Conservation (phyloP, 805 yeast species). For the Candida coleopterorum region DNA sequence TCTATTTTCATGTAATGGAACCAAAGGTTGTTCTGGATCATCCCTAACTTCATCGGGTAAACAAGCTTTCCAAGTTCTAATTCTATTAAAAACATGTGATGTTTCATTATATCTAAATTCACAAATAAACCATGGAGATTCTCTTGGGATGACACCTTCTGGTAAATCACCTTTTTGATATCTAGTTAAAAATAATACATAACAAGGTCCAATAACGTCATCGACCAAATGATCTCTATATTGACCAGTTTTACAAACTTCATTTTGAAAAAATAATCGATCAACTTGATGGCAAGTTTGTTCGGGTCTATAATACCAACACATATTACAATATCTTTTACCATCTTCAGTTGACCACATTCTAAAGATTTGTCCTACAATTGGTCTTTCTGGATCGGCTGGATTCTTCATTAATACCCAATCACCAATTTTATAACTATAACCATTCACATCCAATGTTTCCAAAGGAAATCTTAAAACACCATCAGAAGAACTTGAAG, state of each 20-base stretch:
- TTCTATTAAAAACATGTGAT: conserved; percentile 87
- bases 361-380: conserved; percentile 89
- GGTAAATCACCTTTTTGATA: conserved; percentile 94
- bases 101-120: conserved; percentile 91
- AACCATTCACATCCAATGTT: conserved; percentile 64
- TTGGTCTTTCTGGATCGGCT: conserved; percentile 85
- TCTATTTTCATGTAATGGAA: conserved; percentile 63
- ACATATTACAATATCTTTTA: conserved; percentile 82
- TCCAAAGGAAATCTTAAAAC: conserved; percentile 75
- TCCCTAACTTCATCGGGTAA: conserved; percentile 94
- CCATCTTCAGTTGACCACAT: conserved; percentile 89
- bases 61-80: conserved; percentile 98
- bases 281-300: conserved; percentile 95
- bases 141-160: conserved; percentile 51
- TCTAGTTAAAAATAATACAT: conserved; percentile 89
- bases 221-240: conserved; percentile 88
- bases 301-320: conserved; percentile 98
- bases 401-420: conserved; percentile 89
- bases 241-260: conserved; percentile 95
- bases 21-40: conserved; percentile 68
- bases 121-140: conserved; percentile 86
- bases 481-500: conserved; percentile 42
- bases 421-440: conserved; percentile 80
- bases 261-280: conserved; percentile 85
- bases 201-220: conserved; percentile 90